A percentile compares a stretch with the other conserved stretches of the same genome.
Conservation (phyloP, 345 rosid species). For the Turnera subulata region DNA sequence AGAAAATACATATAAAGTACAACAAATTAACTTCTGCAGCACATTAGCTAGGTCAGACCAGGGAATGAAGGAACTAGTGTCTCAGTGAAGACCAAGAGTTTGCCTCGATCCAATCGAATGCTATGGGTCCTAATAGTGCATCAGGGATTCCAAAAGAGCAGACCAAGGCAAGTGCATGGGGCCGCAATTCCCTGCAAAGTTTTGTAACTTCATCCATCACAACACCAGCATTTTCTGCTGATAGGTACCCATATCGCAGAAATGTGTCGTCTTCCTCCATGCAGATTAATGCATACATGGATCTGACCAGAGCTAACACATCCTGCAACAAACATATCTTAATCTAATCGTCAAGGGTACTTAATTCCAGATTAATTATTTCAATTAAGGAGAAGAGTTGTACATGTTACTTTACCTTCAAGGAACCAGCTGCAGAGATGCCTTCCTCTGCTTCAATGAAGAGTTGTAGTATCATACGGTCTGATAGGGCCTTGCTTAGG, state of each 20-base stretch:
- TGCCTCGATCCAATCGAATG: too few relatives aligned
- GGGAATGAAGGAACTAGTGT: slow-evolving; percentile 9
- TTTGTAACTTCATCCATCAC: slow-evolving; percentile 63
- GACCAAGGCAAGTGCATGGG: too few relatives aligned
- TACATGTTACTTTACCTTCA: slow-evolving; percentile 61
- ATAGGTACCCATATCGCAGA: slow-evolving; percentile 61
- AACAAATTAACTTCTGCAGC: too few relatives aligned
- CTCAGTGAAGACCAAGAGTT: slow-evolving; percentile 65
- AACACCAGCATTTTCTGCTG: slow-evolving; percentile 49
- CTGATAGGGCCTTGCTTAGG: slow-evolving; percentile 82
- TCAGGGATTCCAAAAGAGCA: too few relatives aligned
- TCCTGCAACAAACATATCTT: slow-evolving; percentile 40
- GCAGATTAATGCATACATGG: too few relatives aligned
- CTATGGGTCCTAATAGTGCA: too few relatives aligned
- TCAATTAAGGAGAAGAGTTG: neutral
- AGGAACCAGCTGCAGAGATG: slow-evolving; percentile 40
- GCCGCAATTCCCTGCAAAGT: too few relatives aligned
- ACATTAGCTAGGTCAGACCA: too few relatives aligned
- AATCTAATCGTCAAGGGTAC: too few relatives aligned
- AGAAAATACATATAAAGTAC: too few relatives aligned
- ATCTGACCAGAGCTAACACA: too few relatives aligned
- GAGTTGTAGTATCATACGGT: slow-evolving; percentile 57
- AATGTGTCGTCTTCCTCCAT: slow-evolving; percentile 76
- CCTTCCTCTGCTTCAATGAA: slow-evolving; percentile 56
- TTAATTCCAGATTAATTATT: too few relatives aligned